Percentiles rank a stretch among this genome's conserved stretches.
Conservation (phyloP, 164 flowering plant species). For the Kalanchoe fedtschenkoi region DNA sequence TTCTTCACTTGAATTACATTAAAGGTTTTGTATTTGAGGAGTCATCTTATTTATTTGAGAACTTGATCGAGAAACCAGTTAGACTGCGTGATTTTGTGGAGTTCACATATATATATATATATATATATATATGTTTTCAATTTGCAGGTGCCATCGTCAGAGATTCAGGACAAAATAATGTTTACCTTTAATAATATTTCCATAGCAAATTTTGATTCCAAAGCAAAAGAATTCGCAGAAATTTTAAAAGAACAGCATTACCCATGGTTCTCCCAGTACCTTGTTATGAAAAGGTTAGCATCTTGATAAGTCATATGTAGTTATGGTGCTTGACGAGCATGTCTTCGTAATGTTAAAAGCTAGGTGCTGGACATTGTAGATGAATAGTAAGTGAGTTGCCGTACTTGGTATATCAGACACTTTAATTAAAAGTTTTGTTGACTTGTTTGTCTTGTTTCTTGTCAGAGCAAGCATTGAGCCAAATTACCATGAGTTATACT, state of each 20-base stretch:
- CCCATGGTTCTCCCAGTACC: conserved; percentile 95
- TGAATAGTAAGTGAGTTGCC: not conserved
- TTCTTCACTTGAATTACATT: not conserved
- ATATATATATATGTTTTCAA: not conserved
- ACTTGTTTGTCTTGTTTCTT: conserved; percentile 3
- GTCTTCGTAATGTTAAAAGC: not conserved
- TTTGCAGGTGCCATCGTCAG: conserved; percentile 74
- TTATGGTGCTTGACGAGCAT: not conserved
- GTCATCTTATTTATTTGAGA: not conserved
- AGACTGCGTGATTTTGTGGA: not conserved
- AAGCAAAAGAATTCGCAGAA: conserved; percentile 78
- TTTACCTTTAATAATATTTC: conserved; percentile 87
- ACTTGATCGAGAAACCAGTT: not conserved
- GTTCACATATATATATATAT: too few relatives aligned
- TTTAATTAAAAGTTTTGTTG: not conserved
- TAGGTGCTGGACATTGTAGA: not conserved
- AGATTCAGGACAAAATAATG: conserved; percentile 81
- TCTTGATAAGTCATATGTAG: too few relatives aligned
- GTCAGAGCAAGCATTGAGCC: conserved; percentile 96
- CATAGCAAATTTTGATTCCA: conserved; percentile 58
- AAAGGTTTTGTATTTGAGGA: not conserved
- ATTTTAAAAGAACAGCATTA: conserved; percentile 65
- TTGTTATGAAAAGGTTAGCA: conserved; percentile 99
- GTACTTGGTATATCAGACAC: not conserved
- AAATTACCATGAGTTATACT: conserved; percentile 91